Conservation (phyloP, 352 stramenopile genomes). For the Pythium utonaiense region DNA sequence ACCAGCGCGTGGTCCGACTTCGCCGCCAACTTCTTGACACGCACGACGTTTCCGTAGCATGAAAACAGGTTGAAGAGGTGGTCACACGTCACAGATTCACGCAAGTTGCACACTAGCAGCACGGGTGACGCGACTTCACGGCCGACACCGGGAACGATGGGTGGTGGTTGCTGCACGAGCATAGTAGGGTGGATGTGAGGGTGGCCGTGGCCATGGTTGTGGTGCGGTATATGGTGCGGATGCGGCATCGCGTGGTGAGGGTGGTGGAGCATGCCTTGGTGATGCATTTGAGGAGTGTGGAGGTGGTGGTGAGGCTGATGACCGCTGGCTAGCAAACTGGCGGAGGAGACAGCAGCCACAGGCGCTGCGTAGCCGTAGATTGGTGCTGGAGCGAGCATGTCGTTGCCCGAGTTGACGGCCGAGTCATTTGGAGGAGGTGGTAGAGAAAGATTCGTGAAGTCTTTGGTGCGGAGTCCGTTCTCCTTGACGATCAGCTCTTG, state of each 20-base stretch:
- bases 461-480: constrained; percentile 45
- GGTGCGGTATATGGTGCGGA: constrained; percentile 1
- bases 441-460: constrained; percentile 45
- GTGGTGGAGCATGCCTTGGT: neutral
- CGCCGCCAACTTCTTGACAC: constrained; percentile 52
- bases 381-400: constrained; percentile 11
- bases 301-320: constrained; percentile 3
- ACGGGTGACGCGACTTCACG: constrained; percentile 41
- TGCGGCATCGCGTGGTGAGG: constrained; percentile 2
- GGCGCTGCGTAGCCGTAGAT: constrained; percentile 23
- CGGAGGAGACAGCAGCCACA: constrained; percentile 8
- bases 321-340: constrained; percentile 17
- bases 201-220: constrained; percentile 5
- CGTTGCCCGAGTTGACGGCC: constrained; percentile 25
- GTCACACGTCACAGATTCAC: constrained; percentile 50
- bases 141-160: constrained; percentile 14
- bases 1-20: constrained; percentile 60
- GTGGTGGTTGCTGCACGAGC: constrained; percentile 4
- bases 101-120: constrained; percentile 53
- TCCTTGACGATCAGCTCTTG: constrained; percentile 67
- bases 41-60: constrained; percentile 61
- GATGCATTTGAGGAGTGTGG: neutral
- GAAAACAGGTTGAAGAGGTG: constrained; percentile 70
- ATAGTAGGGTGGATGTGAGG: neutral
- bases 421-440: constrained; percentile 27